Base-by-base conservation (phyloP, 371 early-diverging fungal genomes). In the Choanephora cucurbitarum region DNA sequence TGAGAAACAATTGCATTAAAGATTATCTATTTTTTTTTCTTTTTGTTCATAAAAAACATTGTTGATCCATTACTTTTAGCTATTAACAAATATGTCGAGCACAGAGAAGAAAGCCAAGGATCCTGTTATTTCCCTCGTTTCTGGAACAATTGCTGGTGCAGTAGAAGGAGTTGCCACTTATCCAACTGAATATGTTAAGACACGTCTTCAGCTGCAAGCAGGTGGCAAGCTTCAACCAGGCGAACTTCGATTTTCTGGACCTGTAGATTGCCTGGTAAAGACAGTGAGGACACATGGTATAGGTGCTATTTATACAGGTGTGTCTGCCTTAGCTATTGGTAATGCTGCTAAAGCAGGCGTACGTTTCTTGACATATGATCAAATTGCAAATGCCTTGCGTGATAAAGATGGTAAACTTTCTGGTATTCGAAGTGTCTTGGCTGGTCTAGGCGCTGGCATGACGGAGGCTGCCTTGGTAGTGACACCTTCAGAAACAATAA, bases 111-210 rank as follows among this genome's bases (percentile, higher is more conserved):
- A 66, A 42, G 40, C 52, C 32, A 76, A 76, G 52, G 74, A 79
- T 28, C 77, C 80, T 0, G 58, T 74, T 13, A 60, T 83, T 58
- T 88, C 90, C 21, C 67, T 91, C 34, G 32, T 84, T 8, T 91
- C 95, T 1, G 97, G 97, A 10, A 84, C 88, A 4, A 55, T 94
- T 18, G 95, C 95, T 10, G 97, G 97, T 24, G 92, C 84, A 4
- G 80, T 95, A 28, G 97, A 97, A 67, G 92, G 90, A 15, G 79
- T 89, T 1, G 70, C 87, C 18, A 95, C 95, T 4, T 97, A 95
- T 62, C 96, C 95, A 0, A 94, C 94, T 5, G 96, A 96, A 72
- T 93, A 87, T 66, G 89, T 93, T 48, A 97, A 97, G 66, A 97
- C 97, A 3, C 92, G 91, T 54, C 77, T 96, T 37, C 97, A 96